Base-by-base conservation (phyloP, 1,284 basidiomycete species). In the Ustilago curta region DNA sequence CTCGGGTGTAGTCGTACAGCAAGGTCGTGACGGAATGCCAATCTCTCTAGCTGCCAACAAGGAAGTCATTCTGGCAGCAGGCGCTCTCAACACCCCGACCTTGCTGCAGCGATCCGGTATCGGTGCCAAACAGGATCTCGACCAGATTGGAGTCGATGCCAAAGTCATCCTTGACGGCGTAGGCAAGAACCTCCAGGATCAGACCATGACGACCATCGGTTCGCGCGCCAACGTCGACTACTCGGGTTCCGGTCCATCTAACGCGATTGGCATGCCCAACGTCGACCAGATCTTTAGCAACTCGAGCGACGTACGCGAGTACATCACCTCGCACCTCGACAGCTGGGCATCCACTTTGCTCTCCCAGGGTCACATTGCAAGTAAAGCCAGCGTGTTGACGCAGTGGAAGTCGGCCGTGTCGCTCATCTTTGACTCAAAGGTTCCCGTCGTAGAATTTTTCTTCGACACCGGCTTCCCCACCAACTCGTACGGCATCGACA, bases 81-180 rank as follows among this genome's bases (percentile, higher is more conserved):
- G 87, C 0, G 74, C 86, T 1, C 84, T 87, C 77, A 84, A 84
- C 73, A 85, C 85, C 1, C 87, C 87, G 0, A 71, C 84, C 18
- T 77, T 88, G 21, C 83, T 88, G 2, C 86, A 88, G 76, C 84
- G 85, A 12, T 84, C 82, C 3, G 87, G 87, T 23, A 85, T 88
- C 27, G 87, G 87, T 1, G 82, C 84, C 12, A 32, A 70, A 7
- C 18, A 59, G 3, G 77, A 86, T 16, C 82, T 87, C 14, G 19
- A 67, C 19, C 42, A 71, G 18, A 81, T 83, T 4, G 84, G 85
- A 16, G 81, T 87, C 9, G 52, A 58, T 7, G 72, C 73, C 29
- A 65, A 63, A 9, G 73, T 87, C 45, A 76, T 84, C 51, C 77
- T 87, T 0, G 83, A 85, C 0, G 81, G 75, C 16, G 79, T 81